Base-by-base conservation (phyloP, 495 filamentous ascomycete species). In the Penicillium coprophilum region DNA sequence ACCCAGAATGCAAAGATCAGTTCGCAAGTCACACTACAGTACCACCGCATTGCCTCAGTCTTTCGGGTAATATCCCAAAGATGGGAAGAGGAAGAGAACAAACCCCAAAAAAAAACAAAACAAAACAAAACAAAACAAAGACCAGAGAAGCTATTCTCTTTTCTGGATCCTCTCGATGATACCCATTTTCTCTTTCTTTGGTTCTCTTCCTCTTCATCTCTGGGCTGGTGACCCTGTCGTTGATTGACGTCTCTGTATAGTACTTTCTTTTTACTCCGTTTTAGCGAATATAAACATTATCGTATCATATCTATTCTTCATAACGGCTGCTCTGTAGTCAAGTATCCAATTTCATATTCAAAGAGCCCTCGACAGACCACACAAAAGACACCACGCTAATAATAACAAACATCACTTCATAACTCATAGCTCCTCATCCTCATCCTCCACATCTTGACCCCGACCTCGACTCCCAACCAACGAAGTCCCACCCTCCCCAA, bases 281-380 rank as follows among this genome's bases (percentile, higher is more conserved):
- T 65, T 63, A 63, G 63, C 60, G 60, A 60, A 55, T 52, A 44
- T 47, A 62, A 30, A 62, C 36, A 47, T 20, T 41, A 3, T 50
- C 40, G 39, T 51, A 46, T 28, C 20, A 53, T 23, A 1, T 12
- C 19, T 40, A 2, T 32, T 28, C 34, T n/a, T 1, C 20, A 27
- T 41, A 28, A 23, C 24, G 2, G 2, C 17, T 28, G 39, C 9
- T 6, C 1, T 17, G 19, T 45, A 45, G 17, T 2, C 43, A 30
- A 41, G 39, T 9, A 21, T 19, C 32, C 32, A 15, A n/a, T n/a
- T 15, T 20, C 20, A 41, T 41, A 15, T 36, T 36, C 32, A 36
- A 34, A n/a, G 15, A n/a, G 15, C n/a, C 13, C 13, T n/a, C 11
- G 10, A 12, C 3, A 41, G 4, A 21, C 39, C 8, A 41, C 21